Evolutionary conservation across 768 basidiomycete genomes (phyloP).

Genomic region (Lentinula aciculospora): DNA sequence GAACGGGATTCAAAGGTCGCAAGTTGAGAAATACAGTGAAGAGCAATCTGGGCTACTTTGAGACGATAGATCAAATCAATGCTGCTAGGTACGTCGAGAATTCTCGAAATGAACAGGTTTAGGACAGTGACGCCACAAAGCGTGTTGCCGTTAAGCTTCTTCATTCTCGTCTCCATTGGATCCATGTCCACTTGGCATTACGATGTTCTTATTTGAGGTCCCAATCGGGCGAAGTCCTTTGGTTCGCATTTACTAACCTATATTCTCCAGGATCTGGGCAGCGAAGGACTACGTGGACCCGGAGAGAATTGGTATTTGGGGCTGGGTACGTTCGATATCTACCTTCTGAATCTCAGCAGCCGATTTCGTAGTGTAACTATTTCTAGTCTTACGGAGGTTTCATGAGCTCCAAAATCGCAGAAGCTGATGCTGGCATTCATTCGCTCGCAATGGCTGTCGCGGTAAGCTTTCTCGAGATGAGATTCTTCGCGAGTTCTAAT

Average conservation of each 20-base stretch:
- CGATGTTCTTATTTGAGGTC: background rate
- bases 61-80: slow-evolving; percentile 85
- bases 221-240: background rate
- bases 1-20: slow-evolving; percentile 89
- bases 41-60: slow-evolving; percentile 82
- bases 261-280: slow-evolving; percentile 64
- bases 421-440: slow-evolving; percentile 86
- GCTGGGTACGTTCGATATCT: slow-evolving; percentile 64
- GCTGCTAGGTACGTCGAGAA: slow-evolving; percentile 64
- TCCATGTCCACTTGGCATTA: background rate
- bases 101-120: background rate
- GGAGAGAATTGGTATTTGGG: slow-evolving; percentile 91
- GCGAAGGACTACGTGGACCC: slow-evolving; percentile 84
- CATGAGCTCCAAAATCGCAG: slow-evolving; percentile 90
- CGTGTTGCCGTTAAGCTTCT: background rate
- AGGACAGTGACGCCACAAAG: background rate
- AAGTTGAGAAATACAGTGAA: slow-evolving; percentile 83
- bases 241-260: background rate
- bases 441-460: slow-evolving; percentile 89
- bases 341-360: background rate
- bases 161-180: background rate
- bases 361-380: background rate
- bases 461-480: slow-evolving; percentile 36
- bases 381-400: slow-evolving; percentile 91
- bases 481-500: background rate